A percentile compares a stretch with the other conserved stretches of the same genome.
These are phyloP conservation scores for Aspergillus pseudoterreus DNA, from an alignment of 2,329 filamentous ascomycete genomes.

Conservation along the genomic window DNA sequence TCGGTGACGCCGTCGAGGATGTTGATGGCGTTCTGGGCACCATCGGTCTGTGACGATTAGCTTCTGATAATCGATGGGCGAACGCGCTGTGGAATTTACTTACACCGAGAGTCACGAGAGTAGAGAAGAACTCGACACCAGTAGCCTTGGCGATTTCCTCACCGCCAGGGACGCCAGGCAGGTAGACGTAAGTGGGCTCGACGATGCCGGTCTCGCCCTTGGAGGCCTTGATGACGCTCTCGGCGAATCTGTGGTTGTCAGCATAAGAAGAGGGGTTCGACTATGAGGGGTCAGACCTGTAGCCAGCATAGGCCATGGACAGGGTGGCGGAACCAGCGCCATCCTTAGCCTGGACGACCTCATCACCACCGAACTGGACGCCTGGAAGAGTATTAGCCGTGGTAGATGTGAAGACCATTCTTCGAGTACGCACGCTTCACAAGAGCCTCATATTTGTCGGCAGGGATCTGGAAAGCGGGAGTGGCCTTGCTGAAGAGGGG, in stretches of 20 bases:
- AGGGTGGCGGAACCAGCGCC: conserved; percentile 85
- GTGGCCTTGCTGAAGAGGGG: conserved; percentile 91
- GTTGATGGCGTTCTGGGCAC: conserved; percentile 82
- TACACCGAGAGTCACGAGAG: conserved; percentile 93
- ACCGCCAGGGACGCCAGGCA: conserved; percentile 82
- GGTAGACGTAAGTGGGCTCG: conserved; percentile 94
- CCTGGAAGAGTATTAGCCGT: conserved; percentile 36
- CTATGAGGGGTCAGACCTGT: conserved; percentile 58
- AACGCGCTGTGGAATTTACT: conserved; percentile 37
- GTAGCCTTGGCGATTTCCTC: conserved; percentile 79
- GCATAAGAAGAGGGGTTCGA: conserved; percentile 11
- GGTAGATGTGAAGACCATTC: neutral
- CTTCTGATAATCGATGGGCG: neutral
- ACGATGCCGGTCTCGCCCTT: conserved; percentile 90
- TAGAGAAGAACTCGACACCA: conserved; percentile 90
- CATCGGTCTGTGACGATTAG: conserved; percentile 59
- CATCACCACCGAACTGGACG: conserved; percentile 96
- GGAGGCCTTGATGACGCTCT: conserved; percentile 84
- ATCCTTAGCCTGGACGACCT: conserved; percentile 93
- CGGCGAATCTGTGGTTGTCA: conserved; percentile 67
- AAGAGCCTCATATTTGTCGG: conserved; percentile 84
- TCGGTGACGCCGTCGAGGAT: conserved; percentile 73
- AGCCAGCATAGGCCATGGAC: conserved; percentile 94
- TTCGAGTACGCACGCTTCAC: conserved; percentile 64
- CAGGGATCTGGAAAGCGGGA: conserved; percentile 74